Evolutionary conservation across 345 rosid genomes (phyloP).

Genomic region (Pistacia integerrima): DNA sequence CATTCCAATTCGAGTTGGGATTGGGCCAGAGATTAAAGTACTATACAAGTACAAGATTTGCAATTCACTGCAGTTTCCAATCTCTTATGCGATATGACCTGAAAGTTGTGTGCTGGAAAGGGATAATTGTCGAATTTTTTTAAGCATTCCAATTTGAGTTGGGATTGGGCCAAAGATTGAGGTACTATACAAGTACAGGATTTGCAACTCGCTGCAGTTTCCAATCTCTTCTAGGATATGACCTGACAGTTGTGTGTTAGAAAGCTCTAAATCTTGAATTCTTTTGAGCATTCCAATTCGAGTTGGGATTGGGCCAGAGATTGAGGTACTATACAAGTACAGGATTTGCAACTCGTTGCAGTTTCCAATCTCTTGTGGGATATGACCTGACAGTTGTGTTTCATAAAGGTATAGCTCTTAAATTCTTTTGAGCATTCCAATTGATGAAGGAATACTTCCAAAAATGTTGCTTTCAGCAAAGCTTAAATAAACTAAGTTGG

Average conservation of each 20-base stretch:
- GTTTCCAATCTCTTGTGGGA: conserved; percentile 78
- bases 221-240: conserved; percentile 51
- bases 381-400: conserved; percentile 66
- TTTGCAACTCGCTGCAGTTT: conserved; percentile 76
- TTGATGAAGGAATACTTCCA: conserved; percentile 72
- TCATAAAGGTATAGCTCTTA: conserved; percentile 79
- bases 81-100: conserved; percentile 76
- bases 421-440: conserved; percentile 57
- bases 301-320: conserved; percentile 73
- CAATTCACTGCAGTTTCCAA: conserved; percentile 77
- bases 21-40: conserved; percentile 36
- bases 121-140: no score
- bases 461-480: conserved; percentile 91
- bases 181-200: conserved; percentile 80
- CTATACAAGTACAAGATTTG: conserved; percentile 32
- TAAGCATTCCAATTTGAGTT: conserved; percentile 36
- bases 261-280: conserved; percentile 74
- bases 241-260: no score
- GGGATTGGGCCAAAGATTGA: conserved; percentile 84
- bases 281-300: conserved; percentile 60
- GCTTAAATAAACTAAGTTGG: conserved; percentile 70
- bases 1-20: conserved; percentile 62
- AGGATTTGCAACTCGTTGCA: conserved; percentile 80
- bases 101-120: conserved; percentile 54
- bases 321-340: conserved; percentile 79